A percentile compares a stretch with the other conserved stretches of the same genome.
These are phyloP conservation scores for Sporothrix sp. DNA, from an alignment of 2,329 filamentous ascomycete species.

Conservation along the genomic window DNA sequence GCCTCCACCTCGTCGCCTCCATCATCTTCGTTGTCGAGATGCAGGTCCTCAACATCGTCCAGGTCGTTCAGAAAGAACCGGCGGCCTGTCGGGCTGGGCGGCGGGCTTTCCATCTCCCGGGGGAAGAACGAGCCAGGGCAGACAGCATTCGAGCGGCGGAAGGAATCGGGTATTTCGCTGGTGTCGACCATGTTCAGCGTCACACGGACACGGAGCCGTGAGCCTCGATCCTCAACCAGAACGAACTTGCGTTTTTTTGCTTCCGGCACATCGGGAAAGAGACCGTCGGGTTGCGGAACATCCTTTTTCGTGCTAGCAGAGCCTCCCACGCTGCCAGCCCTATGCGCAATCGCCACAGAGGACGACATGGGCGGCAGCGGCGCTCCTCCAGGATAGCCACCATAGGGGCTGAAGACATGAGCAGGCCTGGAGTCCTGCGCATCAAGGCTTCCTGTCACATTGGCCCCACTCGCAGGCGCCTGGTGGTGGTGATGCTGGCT, in stretches of 20 bases:
- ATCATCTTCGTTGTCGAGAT: conserved; percentile 53
- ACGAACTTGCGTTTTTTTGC: conserved; percentile 95
- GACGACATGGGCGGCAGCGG: conserved; percentile 37
- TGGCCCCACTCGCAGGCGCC: neutral
- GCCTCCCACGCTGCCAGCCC: conserved; percentile 28
- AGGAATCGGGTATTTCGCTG: conserved; percentile 91
- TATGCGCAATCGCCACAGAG: conserved; percentile 57
- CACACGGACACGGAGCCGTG: conserved; percentile 78
- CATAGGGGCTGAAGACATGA: conserved; percentile 66
- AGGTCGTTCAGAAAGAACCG: conserved; percentile 65
- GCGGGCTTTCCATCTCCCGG: conserved; percentile 81
- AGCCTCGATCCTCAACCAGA: conserved; percentile 80
- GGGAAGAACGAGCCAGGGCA: conserved; percentile 89
- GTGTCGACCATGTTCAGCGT: conserved; percentile 90
- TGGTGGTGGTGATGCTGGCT: conserved; percentile 14
- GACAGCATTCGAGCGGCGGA: conserved; percentile 80
- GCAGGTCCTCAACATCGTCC: conserved; percentile 41
- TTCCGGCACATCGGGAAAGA: conserved; percentile 83
- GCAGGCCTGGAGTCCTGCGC: conserved; percentile 56
- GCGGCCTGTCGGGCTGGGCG: conserved; percentile 63
- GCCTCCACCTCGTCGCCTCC: conserved; percentile 43
- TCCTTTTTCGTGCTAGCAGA: conserved; percentile 32
- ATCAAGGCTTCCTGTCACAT: neutral
- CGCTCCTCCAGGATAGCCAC: conserved; percentile 51
- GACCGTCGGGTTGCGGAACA: conserved; percentile 52